phyloP scores from a whole-genome alignment of 179 eudicot species.

The Sideroxylon spinosum region DNA sequence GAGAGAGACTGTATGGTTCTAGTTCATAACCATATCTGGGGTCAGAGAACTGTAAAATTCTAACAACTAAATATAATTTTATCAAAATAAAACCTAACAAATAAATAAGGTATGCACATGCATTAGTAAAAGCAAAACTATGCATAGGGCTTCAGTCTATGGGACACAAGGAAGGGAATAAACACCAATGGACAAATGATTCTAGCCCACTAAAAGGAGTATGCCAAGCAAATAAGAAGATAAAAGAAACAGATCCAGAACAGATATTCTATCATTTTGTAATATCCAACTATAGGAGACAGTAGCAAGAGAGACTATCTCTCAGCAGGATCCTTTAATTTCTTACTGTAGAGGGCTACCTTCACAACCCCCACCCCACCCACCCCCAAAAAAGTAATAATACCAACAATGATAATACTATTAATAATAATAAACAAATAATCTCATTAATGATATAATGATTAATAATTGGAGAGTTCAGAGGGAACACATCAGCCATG shows the following conservation, averaged over 20 bases:
- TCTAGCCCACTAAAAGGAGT: background rate
- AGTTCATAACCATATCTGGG: background rate
- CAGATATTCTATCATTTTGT: background rate
- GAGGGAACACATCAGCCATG: background rate
- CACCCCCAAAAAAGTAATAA: no score
- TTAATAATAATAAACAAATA: background rate
- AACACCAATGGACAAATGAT: background rate
- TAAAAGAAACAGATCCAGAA: background rate
- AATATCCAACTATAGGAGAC: background rate
- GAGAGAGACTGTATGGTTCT: background rate
- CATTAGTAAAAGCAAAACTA: constrained; percentile 1
- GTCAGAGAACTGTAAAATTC: no score
- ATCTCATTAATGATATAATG: background rate
- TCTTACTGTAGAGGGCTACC: background rate
- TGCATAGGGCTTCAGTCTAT: background rate
- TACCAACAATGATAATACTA: background rate
- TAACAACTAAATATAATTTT: background rate
- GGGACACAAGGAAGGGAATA: background rate
- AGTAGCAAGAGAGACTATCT: background rate
- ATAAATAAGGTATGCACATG: background rate
- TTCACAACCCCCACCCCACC: no score
- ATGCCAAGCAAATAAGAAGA: constrained; percentile 1
- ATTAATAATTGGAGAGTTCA: background rate
- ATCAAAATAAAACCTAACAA: no score
- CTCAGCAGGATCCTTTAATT: constrained; percentile 5